These are phyloP conservation scores for Brassica carinata DNA, from an alignment of 345 rosid genomes.

Conservation along the genomic window DNA sequence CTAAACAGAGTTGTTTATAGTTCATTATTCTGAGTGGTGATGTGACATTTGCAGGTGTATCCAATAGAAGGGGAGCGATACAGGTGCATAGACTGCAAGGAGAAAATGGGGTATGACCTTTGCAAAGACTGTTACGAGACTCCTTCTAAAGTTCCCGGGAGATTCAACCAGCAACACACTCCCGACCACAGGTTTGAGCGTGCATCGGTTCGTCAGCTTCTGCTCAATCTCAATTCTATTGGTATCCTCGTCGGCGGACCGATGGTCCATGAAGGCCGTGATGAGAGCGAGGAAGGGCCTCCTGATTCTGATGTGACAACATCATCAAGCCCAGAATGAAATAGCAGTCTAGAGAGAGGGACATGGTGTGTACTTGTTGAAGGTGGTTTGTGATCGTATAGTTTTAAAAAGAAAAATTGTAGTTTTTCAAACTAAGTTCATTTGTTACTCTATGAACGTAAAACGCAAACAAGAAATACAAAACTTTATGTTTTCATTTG, in stretches of 20 bases:
- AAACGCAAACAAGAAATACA: neutral
- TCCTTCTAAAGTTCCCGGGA: slow-evolving; percentile 63
- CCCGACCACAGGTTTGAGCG: slow-evolving; percentile 67
- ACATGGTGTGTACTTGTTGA: neutral
- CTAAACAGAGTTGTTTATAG: neutral
- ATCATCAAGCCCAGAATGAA: slow-evolving; percentile 16
- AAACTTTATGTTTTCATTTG: neutral
- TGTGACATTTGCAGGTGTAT: slow-evolving; percentile 49
- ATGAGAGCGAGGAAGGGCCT: slow-evolving; percentile 30
- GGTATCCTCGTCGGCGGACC: slow-evolving; percentile 24
- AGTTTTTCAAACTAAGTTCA: neutral
- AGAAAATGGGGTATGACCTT: slow-evolving; percentile 73
- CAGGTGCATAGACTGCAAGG: slow-evolving; percentile 67
- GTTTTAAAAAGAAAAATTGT: neutral
- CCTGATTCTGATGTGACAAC: slow-evolving; percentile 23
- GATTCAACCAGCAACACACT: slow-evolving; percentile 90
- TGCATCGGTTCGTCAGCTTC: neutral
- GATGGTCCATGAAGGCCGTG: neutral
- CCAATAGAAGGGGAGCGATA: slow-evolving; percentile 82
- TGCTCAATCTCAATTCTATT: neutral
- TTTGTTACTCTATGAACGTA: neutral
- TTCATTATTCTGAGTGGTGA: neutral
- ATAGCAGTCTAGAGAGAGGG: neutral
- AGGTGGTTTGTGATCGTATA: neutral
- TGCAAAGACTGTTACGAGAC: slow-evolving; percentile 77